Percentiles rank a stretch among this genome's conserved stretches.
Conservation (phyloP, 2,329 filamentous ascomycete species). For the Claviceps lovelessii region DNA sequence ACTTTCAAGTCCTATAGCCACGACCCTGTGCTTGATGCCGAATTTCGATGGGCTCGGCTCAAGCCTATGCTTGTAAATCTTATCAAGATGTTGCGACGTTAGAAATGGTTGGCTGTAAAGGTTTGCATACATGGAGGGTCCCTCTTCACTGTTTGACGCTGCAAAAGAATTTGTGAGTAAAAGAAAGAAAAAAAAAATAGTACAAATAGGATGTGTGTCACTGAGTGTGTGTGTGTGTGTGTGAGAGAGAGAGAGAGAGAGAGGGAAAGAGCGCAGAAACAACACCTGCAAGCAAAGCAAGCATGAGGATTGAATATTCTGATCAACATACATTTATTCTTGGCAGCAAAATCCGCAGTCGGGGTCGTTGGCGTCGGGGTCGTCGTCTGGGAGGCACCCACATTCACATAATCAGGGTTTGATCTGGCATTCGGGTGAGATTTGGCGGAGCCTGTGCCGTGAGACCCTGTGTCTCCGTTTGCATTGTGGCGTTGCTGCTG, state of each 20-base stretch:
- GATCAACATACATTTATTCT: background rate
- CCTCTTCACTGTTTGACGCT: constrained; percentile 9
- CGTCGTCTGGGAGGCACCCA: background rate
- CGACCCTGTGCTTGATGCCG: background rate
- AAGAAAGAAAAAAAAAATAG: background rate
- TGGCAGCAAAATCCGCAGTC: background rate
- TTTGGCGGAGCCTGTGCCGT: constrained; percentile 1
- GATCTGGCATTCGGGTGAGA: constrained; percentile 4
- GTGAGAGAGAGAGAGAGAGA: no score
- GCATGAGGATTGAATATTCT: background rate
- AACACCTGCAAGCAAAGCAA: background rate
- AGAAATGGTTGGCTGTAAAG: background rate
- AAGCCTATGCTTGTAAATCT: constrained; percentile 7
- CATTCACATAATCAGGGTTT: background rate
- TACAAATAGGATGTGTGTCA: no score
- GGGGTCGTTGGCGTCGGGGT: background rate
- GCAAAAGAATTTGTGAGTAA: background rate
- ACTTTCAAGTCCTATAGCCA: constrained; percentile 4
- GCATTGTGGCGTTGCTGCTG: background rate
- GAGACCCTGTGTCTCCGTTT: background rate
- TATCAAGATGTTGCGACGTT: background rate
- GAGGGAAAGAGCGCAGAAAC: no score
- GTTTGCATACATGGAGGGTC: constrained; percentile 33
- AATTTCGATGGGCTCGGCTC: constrained; percentile 5
- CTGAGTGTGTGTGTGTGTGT: no score